Evolutionary conservation across 2,329 filamentous ascomycete species (phyloP).

Genomic region (Aspergillus chevalieri): DNA sequence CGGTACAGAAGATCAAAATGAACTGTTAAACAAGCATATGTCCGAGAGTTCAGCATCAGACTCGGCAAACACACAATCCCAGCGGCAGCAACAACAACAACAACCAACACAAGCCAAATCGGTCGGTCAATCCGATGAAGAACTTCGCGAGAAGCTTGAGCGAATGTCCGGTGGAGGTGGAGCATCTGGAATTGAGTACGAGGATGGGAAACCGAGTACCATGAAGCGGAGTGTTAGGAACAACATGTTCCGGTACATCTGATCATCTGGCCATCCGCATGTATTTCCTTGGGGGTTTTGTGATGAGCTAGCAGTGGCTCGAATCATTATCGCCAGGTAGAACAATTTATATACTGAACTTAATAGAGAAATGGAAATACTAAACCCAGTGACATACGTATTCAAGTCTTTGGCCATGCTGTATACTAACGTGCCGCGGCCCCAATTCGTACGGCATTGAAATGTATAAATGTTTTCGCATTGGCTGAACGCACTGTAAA

Average conservation of each 20-base stretch:
- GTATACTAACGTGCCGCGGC: too few species aligned
- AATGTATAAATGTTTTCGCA: too few species aligned
- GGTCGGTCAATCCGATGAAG: slow-evolving; percentile 58
- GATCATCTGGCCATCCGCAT: background rate
- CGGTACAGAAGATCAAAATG: background rate
- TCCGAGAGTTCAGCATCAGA: background rate
- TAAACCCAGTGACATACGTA: too few species aligned
- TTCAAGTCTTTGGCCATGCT: too few species aligned
- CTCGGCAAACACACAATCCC: background rate
- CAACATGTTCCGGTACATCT: slow-evolving; percentile 71
- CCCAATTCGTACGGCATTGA: too few species aligned
- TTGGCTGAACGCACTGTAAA: too few species aligned
- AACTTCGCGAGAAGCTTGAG: slow-evolving; percentile 60
- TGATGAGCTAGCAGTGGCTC: too few species aligned
- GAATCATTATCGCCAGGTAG: too few species aligned
- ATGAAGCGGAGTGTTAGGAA: slow-evolving; percentile 69
- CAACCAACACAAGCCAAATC: slow-evolving; percentile 45
- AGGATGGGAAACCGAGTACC: slow-evolving; percentile 63
- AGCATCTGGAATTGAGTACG: slow-evolving; percentile 65
- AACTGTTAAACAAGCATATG: background rate
- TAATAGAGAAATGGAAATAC: too few species aligned
- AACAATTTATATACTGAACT: too few species aligned
- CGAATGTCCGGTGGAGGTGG: slow-evolving; percentile 65
- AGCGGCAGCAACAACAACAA: slow-evolving; percentile 1
- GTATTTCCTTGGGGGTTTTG: too few species aligned